Base-by-base conservation (phyloP, 805 yeast species). In the Vanderwaltozyma verrucispora region DNA sequence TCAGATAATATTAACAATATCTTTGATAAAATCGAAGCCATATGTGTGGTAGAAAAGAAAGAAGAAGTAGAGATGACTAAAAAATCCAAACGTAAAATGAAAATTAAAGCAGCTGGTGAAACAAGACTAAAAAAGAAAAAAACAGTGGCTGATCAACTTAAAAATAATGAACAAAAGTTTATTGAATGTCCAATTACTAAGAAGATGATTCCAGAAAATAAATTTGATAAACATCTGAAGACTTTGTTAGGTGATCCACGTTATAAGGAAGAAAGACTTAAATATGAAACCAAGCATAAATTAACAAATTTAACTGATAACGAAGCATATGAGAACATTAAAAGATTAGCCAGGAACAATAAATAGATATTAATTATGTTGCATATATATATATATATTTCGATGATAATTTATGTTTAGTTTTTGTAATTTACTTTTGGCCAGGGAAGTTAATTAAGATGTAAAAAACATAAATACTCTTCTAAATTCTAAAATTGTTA, bases 151-250 rank as follows among this genome's bases (percentile, higher is more conserved):
- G 19, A 23, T 14, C 20, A 18, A 12, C 13, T 3, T 32, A 20
- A 28, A 19, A 19, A 21, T 15, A 27, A 13, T 21, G 16, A 29
- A 14, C 11, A 28, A 19, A 28, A 41, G 7, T 46, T 63, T 33
- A 70, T 87, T 29, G 69, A 65, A 44, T 85, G 95, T 53, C 96
- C 96, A n/a, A 65, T 83, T 29, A 83, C 95, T 0, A 79, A 79
- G 2, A 70, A 75, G 49, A 50, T 69, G 51, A 71, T 88, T 2
- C 80, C 88, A 1, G 92, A 82, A 47, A 67, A 69, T 30, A 64
- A 78, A 44, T 85, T 81, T 52, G 80, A 74, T 42, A 71, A 69
- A 43, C 96, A 89, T 54, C 64, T 88, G 46, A 71, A 74, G 41
- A 71, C 77, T 13, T 63, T 81, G 38, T 63, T 84, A 27, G 62